Evolutionary conservation across 2,329 filamentous ascomycete species (phyloP), one percentile per base, ranked within the genome.

Genomic region (Ophiostoma angusticollis): DNA sequence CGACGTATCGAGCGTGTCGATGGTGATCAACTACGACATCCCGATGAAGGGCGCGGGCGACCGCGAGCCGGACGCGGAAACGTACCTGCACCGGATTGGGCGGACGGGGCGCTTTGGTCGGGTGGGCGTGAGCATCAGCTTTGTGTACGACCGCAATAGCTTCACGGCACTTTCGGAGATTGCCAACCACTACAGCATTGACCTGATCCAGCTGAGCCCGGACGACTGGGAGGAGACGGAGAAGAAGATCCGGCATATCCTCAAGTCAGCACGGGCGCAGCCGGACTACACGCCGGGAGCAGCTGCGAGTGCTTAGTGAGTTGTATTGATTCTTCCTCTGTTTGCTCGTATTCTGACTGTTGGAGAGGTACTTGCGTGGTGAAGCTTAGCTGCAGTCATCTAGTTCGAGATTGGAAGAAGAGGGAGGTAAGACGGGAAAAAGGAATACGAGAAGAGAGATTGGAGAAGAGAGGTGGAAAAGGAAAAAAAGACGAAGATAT

Each of bases 21-120:
- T 98, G 80, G 91, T 98, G 39, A 86, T 98, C 68, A 98, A 98
- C 67, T 98, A 98, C 61, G 81, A 85, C 50, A 81, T 85, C 42
- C 80, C 80, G 18, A 82, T 80, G 67, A 80, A 80, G 54, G 78
- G 81, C 29, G 52, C 71, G 23, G 77, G 81, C 14, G 87, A 96
- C 50, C 70, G 70, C 21, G 84, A 91, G 60, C 82, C 89, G 12
- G 91, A 98, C 55, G 78, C 78, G 33, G 87, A 96, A 65, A 98
- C 91, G 1, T 98, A 98, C 56, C 80, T 98, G 35, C 91, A 98
- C 69, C 83, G 91, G 56, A 98, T 98, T 51, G 91, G 91, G 45
- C 85, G 91, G 54, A 98, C 91, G 12, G 91, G 91, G 47, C 84
- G 91, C 49, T 98, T 98, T 52, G 91, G 91, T 41, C 87, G 89